Base-by-base conservation (phyloP, 1,284 basidiomycete genomes). In the Papiliotrema flavescens region DNA sequence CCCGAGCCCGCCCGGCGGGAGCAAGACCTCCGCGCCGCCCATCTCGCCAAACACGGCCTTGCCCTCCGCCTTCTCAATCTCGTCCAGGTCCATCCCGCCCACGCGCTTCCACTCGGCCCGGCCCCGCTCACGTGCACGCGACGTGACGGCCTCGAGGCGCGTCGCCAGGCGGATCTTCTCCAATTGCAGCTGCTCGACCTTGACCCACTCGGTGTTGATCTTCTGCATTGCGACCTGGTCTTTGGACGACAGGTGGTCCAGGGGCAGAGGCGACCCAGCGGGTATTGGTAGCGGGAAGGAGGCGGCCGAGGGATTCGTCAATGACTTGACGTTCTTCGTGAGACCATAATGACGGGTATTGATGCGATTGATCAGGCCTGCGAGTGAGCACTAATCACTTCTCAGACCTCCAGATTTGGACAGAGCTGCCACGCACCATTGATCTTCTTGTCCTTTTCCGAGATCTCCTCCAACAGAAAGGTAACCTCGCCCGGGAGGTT, bases 401-500 rank as follows among this genome's bases (percentile, higher is more conserved):
- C 17, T 35, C 26, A 17, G 39, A 45, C 32, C 23, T 6, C n/a
- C n/a, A n/a, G n/a, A n/a, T n/a, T n/a, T n/a, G n/a, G n/a, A n/a
- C n/a, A n/a, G n/a, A n/a, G n/a, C n/a, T n/a, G n/a, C n/a, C n/a
- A 60, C 71, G 51, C 42, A 75, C 75, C 65, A 46, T 64, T 67
- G 26, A 76, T 72, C 37, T 71, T 52, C 24, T 64, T 56, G 51
- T 79, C 77, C 61, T 79, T 80, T 56, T 81, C 81, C 51, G 64
- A 63, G 50, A 90, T 88, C 73, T 89, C 87, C 47, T 84, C 81
- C 13, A 89, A 78, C 9, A 89, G 76, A 67, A 85, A 84, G 34
- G 83, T 82, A 7, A 89, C 82, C 71, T 89, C 88, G 51, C 80
- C 81, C 0, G 86, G 85, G 42, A 89, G 78, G 67, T 89, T 89